A percentile compares a stretch with the other conserved stretches of the same genome.
Conservation (phyloP, 371 early-diverging fungal species). For the Cokeromyces recurvatus region DNA sequence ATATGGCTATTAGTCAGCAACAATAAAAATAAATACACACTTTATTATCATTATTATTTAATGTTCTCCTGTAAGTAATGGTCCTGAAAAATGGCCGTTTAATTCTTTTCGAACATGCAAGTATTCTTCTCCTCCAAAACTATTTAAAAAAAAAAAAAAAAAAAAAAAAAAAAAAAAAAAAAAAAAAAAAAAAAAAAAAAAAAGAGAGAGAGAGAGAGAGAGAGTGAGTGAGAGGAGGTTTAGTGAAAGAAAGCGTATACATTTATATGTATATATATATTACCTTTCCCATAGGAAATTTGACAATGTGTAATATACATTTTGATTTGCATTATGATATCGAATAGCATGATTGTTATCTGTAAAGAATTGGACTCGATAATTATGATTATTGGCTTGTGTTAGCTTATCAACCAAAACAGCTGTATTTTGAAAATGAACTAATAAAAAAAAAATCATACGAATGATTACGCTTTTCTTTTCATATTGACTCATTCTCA, state of each 20-base stretch:
- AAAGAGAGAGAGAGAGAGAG: too few relatives aligned
- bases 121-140: constrained; percentile 46
- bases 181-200: too few relatives aligned
- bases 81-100: constrained; percentile 30
- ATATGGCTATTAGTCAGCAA: too few relatives aligned
- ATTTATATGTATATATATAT: background rate
- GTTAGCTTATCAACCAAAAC: constrained; percentile 71
- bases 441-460: too few relatives aligned
- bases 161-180: too few relatives aligned
- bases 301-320: constrained; percentile 50
- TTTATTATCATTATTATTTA: background rate
- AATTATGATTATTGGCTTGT: constrained; percentile 63
- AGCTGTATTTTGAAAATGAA: constrained; percentile 77
- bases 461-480: too few relatives aligned
- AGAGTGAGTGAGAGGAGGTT: background rate
- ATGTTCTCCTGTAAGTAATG: constrained; percentile 6
- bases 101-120: constrained; percentile 36
- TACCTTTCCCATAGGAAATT: constrained; percentile 45
- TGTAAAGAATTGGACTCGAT: constrained; percentile 79
- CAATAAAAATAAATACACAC: too few relatives aligned
- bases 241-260: background rate
- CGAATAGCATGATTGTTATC: constrained; percentile 91
- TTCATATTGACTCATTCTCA: background rate
- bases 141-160: constrained; percentile 2
- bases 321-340: constrained; percentile 61